Evolutionary conservation across 768 basidiomycete species (phyloP).

Genomic region (Podaxis sp.): DNA sequence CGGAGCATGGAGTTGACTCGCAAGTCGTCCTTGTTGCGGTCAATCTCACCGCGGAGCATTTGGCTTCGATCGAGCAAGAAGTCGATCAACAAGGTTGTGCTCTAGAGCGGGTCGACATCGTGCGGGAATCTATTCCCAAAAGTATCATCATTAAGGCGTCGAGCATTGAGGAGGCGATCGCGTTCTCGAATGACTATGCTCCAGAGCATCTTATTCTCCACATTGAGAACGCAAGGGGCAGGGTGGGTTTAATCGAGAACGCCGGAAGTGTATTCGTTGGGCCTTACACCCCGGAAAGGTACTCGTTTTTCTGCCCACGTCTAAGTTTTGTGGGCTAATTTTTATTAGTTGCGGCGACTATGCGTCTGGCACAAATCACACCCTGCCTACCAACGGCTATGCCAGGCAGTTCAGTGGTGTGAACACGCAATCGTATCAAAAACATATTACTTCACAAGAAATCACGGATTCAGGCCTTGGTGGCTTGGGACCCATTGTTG

Average conservation of each 20-base stretch:
- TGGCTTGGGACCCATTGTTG: slow-evolving; percentile 81
- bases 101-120: slow-evolving; percentile 84
- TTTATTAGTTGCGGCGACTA: slow-evolving; percentile 88
- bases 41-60: slow-evolving; percentile 52
- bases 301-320: slow-evolving; percentile 14
- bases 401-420: slow-evolving; percentile 98
- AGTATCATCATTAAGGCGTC: slow-evolving; percentile 80
- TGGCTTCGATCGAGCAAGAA: slow-evolving; percentile 77
- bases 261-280: slow-evolving; percentile 98
- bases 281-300: slow-evolving; percentile 94
- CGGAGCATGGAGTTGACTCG: slow-evolving; percentile 97
- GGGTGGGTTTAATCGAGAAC: slow-evolving; percentile 71
- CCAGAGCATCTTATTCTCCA: slow-evolving; percentile 97
- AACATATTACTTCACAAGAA: slow-evolving; percentile 97
- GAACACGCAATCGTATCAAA: slow-evolving; percentile 96
- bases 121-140: slow-evolving; percentile 84
- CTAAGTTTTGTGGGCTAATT: slow-evolving; percentile 5
- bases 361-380: slow-evolving; percentile 98
- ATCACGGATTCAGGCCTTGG: slow-evolving; percentile 75
- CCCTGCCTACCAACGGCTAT: slow-evolving; percentile 93
- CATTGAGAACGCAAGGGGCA: slow-evolving; percentile 62
- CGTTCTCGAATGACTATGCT: slow-evolving; percentile 95
- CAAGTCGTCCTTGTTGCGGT: slow-evolving; percentile 93
- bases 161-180: slow-evolving; percentile 70
- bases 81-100: slow-evolving; percentile 85